These are phyloP conservation scores for Ballota nigra DNA, from an alignment of 257 asterid species.

Conservation along the genomic window DNA sequence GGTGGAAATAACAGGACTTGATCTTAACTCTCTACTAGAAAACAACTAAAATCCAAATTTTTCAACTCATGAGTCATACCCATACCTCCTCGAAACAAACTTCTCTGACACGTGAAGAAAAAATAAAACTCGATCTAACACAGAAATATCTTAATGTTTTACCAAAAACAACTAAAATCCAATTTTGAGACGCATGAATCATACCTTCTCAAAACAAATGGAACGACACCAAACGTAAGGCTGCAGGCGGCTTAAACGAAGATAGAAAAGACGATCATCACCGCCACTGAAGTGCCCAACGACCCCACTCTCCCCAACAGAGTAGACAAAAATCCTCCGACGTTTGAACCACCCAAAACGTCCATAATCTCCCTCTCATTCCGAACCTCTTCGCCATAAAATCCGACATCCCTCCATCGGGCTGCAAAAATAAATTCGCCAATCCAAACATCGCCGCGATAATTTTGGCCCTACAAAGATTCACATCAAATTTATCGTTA, in stretches of 20 bases:
- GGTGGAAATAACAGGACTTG: no score
- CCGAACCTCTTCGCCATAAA: conserved; percentile 53
- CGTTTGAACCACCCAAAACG: conserved; percentile 67
- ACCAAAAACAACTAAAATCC: no score
- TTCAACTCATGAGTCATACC: no score
- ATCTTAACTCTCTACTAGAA: no score
- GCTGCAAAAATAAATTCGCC: conserved; percentile 70
- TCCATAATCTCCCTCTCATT: conserved; percentile 85
- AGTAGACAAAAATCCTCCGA: conserved; percentile 63
- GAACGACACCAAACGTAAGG: conserved; percentile 67
- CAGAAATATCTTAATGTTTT: no score
- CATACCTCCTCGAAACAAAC: no score
- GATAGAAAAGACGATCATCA: conserved; percentile 69
- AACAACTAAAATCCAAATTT: no score
- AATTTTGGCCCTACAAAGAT: conserved; percentile 83
- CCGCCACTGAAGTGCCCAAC: conserved; percentile 46
- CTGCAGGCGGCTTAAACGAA: conserved; percentile 95
- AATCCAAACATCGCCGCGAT: no score
- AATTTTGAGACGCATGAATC: no score
- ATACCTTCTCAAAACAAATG: conserved; percentile 62
- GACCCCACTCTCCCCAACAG: conserved; percentile 61
- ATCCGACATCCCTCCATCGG: conserved; percentile 87
- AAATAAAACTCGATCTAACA: no score
- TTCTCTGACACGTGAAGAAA: no score
- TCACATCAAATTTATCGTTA: conserved; percentile 64